phyloP scores from a whole-genome alignment of 331 rosid species.

The Rosa hybrid region DNA sequence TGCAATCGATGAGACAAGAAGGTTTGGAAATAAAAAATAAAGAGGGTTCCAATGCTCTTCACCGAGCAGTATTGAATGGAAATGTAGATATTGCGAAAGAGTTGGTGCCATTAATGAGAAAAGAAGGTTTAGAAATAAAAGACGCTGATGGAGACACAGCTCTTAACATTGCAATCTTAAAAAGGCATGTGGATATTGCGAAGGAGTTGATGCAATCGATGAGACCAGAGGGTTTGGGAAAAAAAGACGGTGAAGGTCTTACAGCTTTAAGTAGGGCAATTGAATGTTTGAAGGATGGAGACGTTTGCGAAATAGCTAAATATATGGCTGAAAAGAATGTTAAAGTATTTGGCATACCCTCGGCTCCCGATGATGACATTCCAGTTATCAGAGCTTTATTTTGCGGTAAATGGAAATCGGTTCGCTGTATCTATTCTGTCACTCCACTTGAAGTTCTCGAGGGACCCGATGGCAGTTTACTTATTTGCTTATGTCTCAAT shows the following conservation, averaged over 20 bases:
- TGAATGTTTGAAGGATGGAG: background rate
- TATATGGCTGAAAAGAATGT: background rate
- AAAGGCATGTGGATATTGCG: too few relatives aligned
- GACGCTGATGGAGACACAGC: background rate
- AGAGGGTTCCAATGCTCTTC: too few relatives aligned
- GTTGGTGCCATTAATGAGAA: background rate
- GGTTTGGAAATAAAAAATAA: too few relatives aligned
- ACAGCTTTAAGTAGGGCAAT: background rate
- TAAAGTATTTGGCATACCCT: background rate
- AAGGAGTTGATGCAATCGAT: background rate
- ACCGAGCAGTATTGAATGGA: fast-evolving
- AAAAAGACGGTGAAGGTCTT: background rate
- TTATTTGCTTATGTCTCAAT: background rate
- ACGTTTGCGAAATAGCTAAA: background rate
- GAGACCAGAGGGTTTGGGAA: background rate
- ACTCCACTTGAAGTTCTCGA: background rate
- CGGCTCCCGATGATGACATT: background rate
- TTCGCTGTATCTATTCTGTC: background rate
- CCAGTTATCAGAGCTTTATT: too few relatives aligned
- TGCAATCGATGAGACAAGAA: background rate
- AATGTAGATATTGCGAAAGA: background rate
- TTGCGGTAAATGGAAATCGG: too few relatives aligned
- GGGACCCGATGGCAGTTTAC: background rate
- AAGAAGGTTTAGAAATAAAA: background rate
- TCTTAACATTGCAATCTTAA: too few relatives aligned